Evolutionary conservation across 805 yeast species (phyloP).

Genomic region (Ogataea ganodermae): DNA sequence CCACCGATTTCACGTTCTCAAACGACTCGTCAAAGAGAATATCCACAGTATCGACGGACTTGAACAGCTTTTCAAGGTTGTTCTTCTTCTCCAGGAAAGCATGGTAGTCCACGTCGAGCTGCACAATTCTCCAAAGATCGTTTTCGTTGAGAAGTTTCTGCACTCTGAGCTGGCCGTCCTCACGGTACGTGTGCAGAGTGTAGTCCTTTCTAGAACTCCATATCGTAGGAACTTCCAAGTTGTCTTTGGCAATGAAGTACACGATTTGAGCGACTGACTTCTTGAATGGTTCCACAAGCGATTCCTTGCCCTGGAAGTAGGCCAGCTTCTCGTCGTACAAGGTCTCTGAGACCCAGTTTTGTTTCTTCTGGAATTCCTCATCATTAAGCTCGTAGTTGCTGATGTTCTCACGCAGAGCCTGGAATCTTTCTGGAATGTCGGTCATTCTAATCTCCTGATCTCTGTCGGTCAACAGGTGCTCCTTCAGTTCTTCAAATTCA

Average conservation of each 20-base stretch:
- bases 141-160: slow-evolving; percentile 67
- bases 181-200: slow-evolving; percentile 54
- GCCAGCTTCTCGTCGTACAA: slow-evolving; percentile 58
- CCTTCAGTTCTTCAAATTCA: slow-evolving; percentile 90
- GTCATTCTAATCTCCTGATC: slow-evolving; percentile 85
- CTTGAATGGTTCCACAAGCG: slow-evolving; percentile 53
- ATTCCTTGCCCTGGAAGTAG: slow-evolving; percentile 38
- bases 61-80: slow-evolving; percentile 54
- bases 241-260: slow-evolving; percentile 72
- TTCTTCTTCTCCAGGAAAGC: slow-evolving; percentile 75
- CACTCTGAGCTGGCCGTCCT: slow-evolving; percentile 44
- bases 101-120: slow-evolving; percentile 85
- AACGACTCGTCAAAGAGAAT: slow-evolving; percentile 57
- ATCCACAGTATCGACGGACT: slow-evolving; percentile 58
- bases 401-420: slow-evolving; percentile 68
- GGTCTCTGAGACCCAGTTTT: slow-evolving; percentile 75
- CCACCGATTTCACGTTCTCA: slow-evolving; percentile 58
- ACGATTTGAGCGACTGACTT: slow-evolving; percentile 71
- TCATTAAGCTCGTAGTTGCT: slow-evolving; percentile 67
- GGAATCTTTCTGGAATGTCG: slow-evolving; percentile 92
- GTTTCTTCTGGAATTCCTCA: slow-evolving; percentile 70
- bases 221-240: slow-evolving; percentile 90
- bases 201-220: slow-evolving; percentile 96
- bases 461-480: slow-evolving; percentile 85
- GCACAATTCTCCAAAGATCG: slow-evolving; percentile 90